Conservation (phyloP, 495 filamentous ascomycete species). For the Trichoderma asperelloides region DNA sequence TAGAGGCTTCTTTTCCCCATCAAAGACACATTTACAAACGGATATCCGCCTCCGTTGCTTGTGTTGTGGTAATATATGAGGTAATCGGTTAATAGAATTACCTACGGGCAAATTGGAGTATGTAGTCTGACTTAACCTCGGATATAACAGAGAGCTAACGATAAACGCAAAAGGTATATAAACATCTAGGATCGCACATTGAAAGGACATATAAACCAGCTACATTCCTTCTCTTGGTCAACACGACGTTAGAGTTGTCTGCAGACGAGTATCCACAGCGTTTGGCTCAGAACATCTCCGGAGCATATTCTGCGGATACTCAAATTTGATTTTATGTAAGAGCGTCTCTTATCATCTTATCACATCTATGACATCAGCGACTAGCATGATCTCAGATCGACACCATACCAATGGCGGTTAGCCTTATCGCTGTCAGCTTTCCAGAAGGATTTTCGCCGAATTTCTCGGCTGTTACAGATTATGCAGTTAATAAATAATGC, state of each 20-base stretch:
- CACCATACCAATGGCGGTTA: not conserved
- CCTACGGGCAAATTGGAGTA: not conserved
- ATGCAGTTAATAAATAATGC: not conserved
- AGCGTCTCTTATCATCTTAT: not conserved
- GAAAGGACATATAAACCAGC: too few relatives aligned
- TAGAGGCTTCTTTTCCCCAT: not conserved
- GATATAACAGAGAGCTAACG: too few relatives aligned
- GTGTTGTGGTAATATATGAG: not conserved
- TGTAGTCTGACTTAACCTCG: too few relatives aligned
- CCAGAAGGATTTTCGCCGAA: not conserved
- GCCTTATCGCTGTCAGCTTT: not conserved
- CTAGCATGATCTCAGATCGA: not conserved
- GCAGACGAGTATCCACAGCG: not conserved
- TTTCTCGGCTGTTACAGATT: not conserved
- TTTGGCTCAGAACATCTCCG: too few relatives aligned
- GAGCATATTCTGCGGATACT: not conserved
- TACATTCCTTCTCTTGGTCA: too few relatives aligned
- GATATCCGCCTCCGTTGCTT: not conserved
- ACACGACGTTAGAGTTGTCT: too few relatives aligned
- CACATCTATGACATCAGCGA: not conserved
- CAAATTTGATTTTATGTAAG: not conserved
- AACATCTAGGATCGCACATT: too few relatives aligned
- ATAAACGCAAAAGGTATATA: too few relatives aligned
- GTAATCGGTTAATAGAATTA: not conserved
- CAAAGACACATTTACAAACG: not conserved